Conservation (phyloP, 805 yeast species). For the Candida berthetii region DNA sequence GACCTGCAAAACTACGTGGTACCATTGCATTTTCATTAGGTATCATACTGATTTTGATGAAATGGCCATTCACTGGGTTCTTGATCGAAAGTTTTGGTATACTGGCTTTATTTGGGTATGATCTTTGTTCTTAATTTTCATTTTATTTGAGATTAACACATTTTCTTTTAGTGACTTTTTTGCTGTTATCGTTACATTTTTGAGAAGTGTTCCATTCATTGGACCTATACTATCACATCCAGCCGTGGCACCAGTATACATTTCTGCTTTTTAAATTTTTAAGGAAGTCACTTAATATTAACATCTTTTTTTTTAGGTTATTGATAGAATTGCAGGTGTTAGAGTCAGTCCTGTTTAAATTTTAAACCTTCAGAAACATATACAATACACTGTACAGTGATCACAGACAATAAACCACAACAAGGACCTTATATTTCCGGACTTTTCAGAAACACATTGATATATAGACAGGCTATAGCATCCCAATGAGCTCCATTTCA, state of each 20-base stretch:
- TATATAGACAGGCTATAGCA: no score
- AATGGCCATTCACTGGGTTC: conserved; percentile 81
- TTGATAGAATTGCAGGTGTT: conserved; percentile 61
- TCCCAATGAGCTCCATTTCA: no score
- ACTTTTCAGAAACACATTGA: no score
- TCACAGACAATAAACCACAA: no score
- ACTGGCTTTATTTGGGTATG: conserved; percentile 64
- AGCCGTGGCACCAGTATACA: conserved; percentile 58
- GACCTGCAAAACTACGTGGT: conserved; percentile 85
- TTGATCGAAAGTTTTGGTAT: conserved; percentile 85
- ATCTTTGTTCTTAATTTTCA: conserved; percentile 3
- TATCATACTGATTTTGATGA: conserved; percentile 64
- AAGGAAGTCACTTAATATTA: no score
- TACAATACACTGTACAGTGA: neutral
- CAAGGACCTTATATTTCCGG: no score
- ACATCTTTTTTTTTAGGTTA: conserved; percentile 19
- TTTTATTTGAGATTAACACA: conserved; percentile 1
- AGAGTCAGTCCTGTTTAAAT: conserved; percentile 56
- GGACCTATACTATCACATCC: conserved; percentile 86
- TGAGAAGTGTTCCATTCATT: conserved; percentile 80
- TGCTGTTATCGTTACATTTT: conserved; percentile 79
- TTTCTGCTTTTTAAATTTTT: neutral
- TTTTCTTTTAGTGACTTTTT: conserved; percentile 60
- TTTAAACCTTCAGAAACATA: neutral
- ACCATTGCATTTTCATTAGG: conserved; percentile 76